These are phyloP conservation scores for Mortierella claussenii DNA, from an alignment of 192 early-diverging fungal genomes.

Conservation along the genomic window DNA sequence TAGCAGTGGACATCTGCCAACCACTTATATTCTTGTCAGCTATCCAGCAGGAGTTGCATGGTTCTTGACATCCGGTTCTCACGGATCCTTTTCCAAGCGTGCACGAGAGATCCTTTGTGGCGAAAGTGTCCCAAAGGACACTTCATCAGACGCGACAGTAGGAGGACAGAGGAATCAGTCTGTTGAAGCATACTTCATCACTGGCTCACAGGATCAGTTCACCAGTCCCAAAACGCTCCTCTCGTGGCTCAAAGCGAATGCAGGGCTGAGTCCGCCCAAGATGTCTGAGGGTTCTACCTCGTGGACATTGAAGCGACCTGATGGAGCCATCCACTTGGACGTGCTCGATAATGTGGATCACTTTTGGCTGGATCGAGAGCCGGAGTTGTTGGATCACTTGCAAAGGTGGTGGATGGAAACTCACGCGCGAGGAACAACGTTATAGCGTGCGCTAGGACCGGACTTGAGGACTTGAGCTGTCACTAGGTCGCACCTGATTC, in stretches of 20 bases:
- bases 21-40: slow-evolving; percentile 41
- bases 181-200: slow-evolving; percentile 44
- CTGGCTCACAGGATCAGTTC: slow-evolving; percentile 41
- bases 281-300: not conserved
- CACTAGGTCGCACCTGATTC: not conserved
- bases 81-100: slow-evolving; percentile 24
- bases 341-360: slow-evolving; percentile 40
- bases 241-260: slow-evolving; percentile 38
- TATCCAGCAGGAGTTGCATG: slow-evolving; percentile 50
- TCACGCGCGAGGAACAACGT: not conserved
- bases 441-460: too few species aligned
- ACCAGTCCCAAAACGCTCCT: slow-evolving; percentile 37
- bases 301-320: slow-evolving; percentile 30
- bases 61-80: slow-evolving; percentile 39
- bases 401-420: slow-evolving; percentile 28
- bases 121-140: not conserved
- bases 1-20: slow-evolving; percentile 23
- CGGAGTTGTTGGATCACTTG: slow-evolving; percentile 21
- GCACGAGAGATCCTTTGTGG: slow-evolving; percentile 26
- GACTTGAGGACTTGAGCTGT: not conserved
- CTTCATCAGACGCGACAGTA: not conserved
- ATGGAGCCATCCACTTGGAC: slow-evolving; percentile 40
- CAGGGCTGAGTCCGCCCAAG: slow-evolving; percentile 25
- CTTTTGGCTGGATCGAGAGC: slow-evolving; percentile 48
- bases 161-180: not conserved